Base-by-base conservation (phyloP, 768 basidiomycete genomes). In the Rhizopogon vinicolor region DNA sequence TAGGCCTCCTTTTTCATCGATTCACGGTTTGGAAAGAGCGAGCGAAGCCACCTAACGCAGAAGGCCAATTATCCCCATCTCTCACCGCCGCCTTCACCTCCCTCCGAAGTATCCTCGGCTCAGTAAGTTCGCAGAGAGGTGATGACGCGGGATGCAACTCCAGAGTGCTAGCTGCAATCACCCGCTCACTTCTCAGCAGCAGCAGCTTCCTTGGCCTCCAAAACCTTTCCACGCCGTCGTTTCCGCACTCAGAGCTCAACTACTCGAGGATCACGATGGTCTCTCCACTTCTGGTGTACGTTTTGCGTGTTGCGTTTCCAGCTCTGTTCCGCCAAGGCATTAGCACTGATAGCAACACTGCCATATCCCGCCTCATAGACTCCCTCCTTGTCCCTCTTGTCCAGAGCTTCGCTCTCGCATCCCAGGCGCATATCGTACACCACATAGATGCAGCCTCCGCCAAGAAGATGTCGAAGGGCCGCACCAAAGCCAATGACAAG, bases 281-380 rank as follows among this genome's bases (percentile, higher is more conserved):
- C 10, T 63, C 63, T 7, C 67, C 67, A 7, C 59, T 69, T 35
- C 58, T 69, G 31, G 52, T 49, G 44, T 65, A 61, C 28, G 25
- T 62, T 57, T 58, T 70, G 35, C 63, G 52, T 7, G 57, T 56
- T 5, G 60, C 56, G 12, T 22, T 71, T n/a, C 68, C 58, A 8
- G 12, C 56, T 5, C 39, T 70, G 2, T 33, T 63, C 29, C 57
- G 52, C 22, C 61, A 49, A 31, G 54, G 43, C 7, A 37, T 16
- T 14, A 22, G 19, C 5, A 22, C 7, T 37, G 35, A 45, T 41
- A 28, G 61, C 41, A 58, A 63, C 49, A 57, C 35, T 18, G 62
- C 57, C 13, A 37, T 68, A 39, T 51, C 63, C 43, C 41, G 22
- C 16, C 53, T 68, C 8, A 56, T 68, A 5, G 63, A 65, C 35